Base-by-base conservation (phyloP, 139 green algal genomes). In the Picochlorum sp. region DNA sequence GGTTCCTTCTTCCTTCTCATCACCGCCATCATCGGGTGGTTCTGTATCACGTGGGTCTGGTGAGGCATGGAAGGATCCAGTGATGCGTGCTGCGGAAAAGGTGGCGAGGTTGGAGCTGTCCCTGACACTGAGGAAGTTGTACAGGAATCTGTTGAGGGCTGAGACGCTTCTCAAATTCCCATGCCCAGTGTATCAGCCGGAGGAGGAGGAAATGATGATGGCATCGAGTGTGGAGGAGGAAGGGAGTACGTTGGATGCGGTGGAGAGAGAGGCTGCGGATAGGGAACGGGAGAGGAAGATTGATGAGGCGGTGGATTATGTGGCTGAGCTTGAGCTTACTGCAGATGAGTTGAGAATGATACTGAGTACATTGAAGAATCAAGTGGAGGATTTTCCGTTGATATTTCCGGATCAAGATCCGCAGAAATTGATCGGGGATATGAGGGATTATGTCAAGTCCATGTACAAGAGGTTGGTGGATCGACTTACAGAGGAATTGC, bases 301-400 rank as follows among this genome's bases (percentile, higher is more conserved):
- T 34, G 73, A 84, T 38, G 68, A 72, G 23, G 85, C 86, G 23
- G 61, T 94, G 20, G 83, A 86, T 50, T 30, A 79, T 11, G 79
- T 92, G 30, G 85, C 85, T 7, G 87, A 94, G 58, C 89, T 95
- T 82, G 71, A 84, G 71, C 77, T 94, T 26, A 91, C 85, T 6
- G 73, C 84, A 20, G 87, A 94, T 44, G 79, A 91, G 73, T 67
- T 94, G 37, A 87, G 87, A 80, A 82, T 85, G 32, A 21, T 54
- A 9, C n/a, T 54, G 47, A 54, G 47, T 54, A 38, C 74, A 4
- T 74, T 90, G 11, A 66, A 74, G 2, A 10, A 62, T 2, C 46
- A 44, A 20, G 37, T 61, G 18, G 49, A 56, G 15, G 62, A 68
- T 44, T 86, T 86, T 59, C 70, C 72, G n/a, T 6, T 23, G n/a